phyloP scores from a whole-genome alignment of 2,329 filamentous ascomycete genomes.

The Trichoderma pleuroti region DNA sequence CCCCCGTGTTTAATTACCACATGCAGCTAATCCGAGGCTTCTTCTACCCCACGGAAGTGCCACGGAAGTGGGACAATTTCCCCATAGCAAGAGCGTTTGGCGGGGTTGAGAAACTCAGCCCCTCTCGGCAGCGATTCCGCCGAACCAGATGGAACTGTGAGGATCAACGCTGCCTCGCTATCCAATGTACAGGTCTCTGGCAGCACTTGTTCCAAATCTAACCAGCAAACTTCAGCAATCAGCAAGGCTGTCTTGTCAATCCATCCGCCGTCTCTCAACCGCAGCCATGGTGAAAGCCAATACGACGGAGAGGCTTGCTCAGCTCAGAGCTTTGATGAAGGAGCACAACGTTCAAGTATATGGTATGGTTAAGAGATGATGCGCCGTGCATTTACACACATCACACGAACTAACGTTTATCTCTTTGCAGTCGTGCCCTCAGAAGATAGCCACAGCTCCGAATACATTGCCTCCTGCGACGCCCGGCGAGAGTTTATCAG shows the following conservation, averaged over 20 bases:
- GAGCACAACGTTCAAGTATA: constrained; percentile 86
- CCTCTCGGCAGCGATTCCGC: not conserved
- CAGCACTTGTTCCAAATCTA: not conserved
- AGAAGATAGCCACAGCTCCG: constrained; percentile 94
- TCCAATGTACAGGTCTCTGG: constrained; percentile 1
- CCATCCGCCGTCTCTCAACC: constrained; percentile 3
- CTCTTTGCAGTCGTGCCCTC: constrained; percentile 75
- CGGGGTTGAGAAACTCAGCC: not conserved
- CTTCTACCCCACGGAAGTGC: not conserved
- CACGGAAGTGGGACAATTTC: not conserved
- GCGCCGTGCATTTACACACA: not conserved
- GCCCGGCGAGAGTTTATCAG: constrained; percentile 86
- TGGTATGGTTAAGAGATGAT: constrained; percentile 70
- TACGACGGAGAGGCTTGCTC: constrained; percentile 70
- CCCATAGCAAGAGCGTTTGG: not conserved
- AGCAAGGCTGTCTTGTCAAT: not conserved
- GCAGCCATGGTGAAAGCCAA: constrained; percentile 52
- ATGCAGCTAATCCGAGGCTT: not conserved
- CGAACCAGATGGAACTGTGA: not conserved
- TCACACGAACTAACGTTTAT: constrained; percentile 21
- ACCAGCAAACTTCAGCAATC: not conserved
- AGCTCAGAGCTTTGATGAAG: constrained; percentile 82
- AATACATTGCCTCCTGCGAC: constrained; percentile 97
- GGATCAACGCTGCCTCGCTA: not conserved
- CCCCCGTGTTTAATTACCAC: not conserved